Base-by-base conservation (phyloP, 257 asterid species). In the Thymus quinquecostatus region DNA sequence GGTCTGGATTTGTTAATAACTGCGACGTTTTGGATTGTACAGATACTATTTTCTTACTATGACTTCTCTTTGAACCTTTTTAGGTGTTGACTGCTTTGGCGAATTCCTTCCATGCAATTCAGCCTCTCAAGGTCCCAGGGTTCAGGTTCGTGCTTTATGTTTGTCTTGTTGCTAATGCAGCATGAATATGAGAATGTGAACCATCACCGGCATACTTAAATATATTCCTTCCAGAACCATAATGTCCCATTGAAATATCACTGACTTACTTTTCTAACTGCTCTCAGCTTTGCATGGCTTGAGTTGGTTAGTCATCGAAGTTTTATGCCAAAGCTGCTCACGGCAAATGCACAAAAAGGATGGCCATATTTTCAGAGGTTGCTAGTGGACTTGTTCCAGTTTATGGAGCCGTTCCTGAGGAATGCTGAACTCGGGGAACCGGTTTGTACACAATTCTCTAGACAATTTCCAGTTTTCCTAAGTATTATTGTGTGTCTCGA, bases 361-460 rank as follows among this genome's bases (percentile, higher is more conserved):
- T 95, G 99, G 99, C 96, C 96, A 30, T 87, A 83, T 72, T 86
- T 95, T 73, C 99, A 92, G 69, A 90, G 96, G 60, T 69, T 95
- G 71, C 82, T 95, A 75, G 92, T 92, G 49, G 99, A 92, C 76
- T 80, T 95, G 77, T 90, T 95, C 82, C 98, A 86, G 77, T 95
- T 88, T 68, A 92, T 95, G 97, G 99, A 95, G 86, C 99, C 99
- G 34, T 92, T 87, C 84, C 77, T 95, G 80, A 86, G 98, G 82
- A 86, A 89, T 81, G 96, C 96, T 75, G 97, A 95, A 77, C 89
- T 95, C 45, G 95, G 86, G 45, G 98, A 92, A 55, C 84, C 97
- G 89, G 98, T 91, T 66, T 58, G 93, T 74, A 65, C 79, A 49
- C 60, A n/a, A 32, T 40, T 21, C 54, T 38, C 54, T 54, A 10